Evolutionary conservation across 495 filamentous ascomycete species (phyloP).

Genomic region (Aspergillus sclerotiicarbonarius): DNA sequence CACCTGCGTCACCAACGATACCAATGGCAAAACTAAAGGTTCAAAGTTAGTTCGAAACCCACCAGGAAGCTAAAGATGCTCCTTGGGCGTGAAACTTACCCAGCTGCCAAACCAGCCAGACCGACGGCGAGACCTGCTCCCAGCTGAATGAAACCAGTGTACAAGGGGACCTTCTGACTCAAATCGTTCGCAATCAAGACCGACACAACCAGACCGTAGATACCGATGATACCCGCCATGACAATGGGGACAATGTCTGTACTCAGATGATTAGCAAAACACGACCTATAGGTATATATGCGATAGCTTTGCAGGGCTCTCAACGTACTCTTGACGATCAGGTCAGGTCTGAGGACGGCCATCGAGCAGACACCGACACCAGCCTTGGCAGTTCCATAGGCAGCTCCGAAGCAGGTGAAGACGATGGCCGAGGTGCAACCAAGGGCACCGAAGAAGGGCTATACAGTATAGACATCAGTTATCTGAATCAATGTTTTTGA

Average conservation of each 20-base stretch:
- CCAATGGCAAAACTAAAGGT: slow-evolving; percentile 81
- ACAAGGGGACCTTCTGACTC: slow-evolving; percentile 78
- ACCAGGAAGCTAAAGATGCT: neutral
- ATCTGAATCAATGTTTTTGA: slow-evolving; percentile 8
- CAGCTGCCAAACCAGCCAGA: slow-evolving; percentile 94
- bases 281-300: neutral
- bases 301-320: neutral
- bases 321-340: slow-evolving; percentile 97
- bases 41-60: slow-evolving; percentile 13
- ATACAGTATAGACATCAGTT: slow-evolving; percentile 26
- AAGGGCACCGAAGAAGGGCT: slow-evolving; percentile 99
- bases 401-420: slow-evolving; percentile 97
- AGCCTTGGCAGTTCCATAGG: slow-evolving; percentile 98
- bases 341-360: slow-evolving; percentile 94
- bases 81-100: slow-evolving; percentile 44
- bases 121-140: slow-evolving; percentile 96
- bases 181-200: slow-evolving; percentile 95
- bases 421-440: slow-evolving; percentile 97
- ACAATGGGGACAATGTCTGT: slow-evolving; percentile 98
- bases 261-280: slow-evolving; percentile 18
- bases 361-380: slow-evolving; percentile 98
- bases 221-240: slow-evolving; percentile 99
- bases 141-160: slow-evolving; percentile 94
- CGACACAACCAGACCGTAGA: slow-evolving; percentile 98
- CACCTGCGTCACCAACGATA: slow-evolving; percentile 99